phyloP scores from a whole-genome alignment of 169 alveolate species.

The Eimeria tenella region DNA sequence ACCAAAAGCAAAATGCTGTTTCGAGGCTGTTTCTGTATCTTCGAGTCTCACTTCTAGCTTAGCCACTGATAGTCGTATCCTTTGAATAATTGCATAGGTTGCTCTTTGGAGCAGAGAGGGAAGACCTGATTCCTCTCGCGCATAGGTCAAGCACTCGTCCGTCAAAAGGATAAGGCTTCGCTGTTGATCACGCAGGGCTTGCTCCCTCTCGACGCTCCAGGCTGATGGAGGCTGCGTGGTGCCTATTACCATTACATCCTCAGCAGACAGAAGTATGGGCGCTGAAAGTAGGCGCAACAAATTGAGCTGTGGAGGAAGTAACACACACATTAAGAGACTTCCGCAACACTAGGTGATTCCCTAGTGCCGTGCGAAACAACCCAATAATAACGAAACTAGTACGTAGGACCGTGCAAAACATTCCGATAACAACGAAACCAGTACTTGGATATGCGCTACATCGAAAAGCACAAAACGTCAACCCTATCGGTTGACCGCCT shows the following conservation, averaged over 20 bases:
- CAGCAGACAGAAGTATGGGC: conserved; percentile 60
- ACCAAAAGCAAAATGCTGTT: conserved; percentile 53
- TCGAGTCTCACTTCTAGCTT: conserved; percentile 57
- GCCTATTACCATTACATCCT: conserved; percentile 53
- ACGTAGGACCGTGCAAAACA: too few relatives aligned
- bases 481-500: too few relatives aligned
- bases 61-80: conserved; percentile 28
- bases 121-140: conserved; percentile 73
- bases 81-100: conserved; percentile 40
- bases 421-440: too few relatives aligned
- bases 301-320: conserved; percentile 63
- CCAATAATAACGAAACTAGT: too few relatives aligned
- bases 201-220: conserved; percentile 75
- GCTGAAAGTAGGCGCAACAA: conserved; percentile 63
- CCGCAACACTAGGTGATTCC: neutral
- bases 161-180: conserved; percentile 60
- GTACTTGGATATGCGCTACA: too few relatives aligned
- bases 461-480: too few relatives aligned
- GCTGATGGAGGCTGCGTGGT: conserved; percentile 73
- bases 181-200: conserved; percentile 48
- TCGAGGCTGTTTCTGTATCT: conserved; percentile 55
- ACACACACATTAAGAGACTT: neutral
- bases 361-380: neutral
- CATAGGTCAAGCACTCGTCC: conserved; percentile 77
- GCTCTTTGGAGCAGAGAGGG: conserved; percentile 63